These are phyloP conservation scores for Xylaria intraflava DNA, from an alignment of 495 filamentous ascomycete species.

Conservation along the genomic window DNA sequence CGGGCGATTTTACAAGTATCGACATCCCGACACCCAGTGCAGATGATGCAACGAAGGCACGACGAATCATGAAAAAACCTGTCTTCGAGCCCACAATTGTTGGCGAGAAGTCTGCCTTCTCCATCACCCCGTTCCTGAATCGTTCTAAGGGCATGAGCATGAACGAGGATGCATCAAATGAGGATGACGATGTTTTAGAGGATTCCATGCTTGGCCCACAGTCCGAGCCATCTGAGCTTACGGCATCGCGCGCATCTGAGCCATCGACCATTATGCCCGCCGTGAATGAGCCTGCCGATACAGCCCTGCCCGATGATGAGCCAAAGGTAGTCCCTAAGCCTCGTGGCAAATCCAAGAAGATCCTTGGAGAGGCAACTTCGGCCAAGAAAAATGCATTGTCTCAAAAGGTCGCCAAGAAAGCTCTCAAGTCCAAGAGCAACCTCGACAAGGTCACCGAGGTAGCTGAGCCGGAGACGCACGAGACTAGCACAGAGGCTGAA, in stretches of 20 bases:
- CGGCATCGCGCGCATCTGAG: background rate
- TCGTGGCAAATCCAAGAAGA: slow-evolving; percentile 36
- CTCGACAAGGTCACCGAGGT: slow-evolving; percentile 50
- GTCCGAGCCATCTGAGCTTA: background rate
- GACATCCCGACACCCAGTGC: slow-evolving; percentile 32
- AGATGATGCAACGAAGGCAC: slow-evolving; percentile 25
- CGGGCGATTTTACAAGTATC: slow-evolving; percentile 29
- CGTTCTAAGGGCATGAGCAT: slow-evolving; percentile 52
- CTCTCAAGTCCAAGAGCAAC: slow-evolving; percentile 21
- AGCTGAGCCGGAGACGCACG: slow-evolving; percentile 11
- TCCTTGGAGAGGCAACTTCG: slow-evolving; percentile 28
- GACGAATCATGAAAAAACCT: slow-evolving; percentile 44
- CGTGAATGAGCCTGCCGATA: slow-evolving; percentile 6
- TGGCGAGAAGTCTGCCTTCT: slow-evolving; percentile 85
- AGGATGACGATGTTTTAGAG: slow-evolving; percentile 17
- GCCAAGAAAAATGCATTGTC: slow-evolving; percentile 37
- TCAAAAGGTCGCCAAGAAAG: slow-evolving; percentile 24
- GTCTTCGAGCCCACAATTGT: slow-evolving; percentile 48
- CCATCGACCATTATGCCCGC: background rate
- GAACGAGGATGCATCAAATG: slow-evolving; percentile 17
- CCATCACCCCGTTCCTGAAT: slow-evolving; percentile 88
- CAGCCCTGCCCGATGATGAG: slow-evolving; percentile 11
- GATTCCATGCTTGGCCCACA: slow-evolving; percentile 18
- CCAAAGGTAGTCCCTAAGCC: slow-evolving; percentile 24
- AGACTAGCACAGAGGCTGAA: slow-evolving; percentile 16